Evolutionary conservation across 2,329 filamentous ascomycete genomes (phyloP).

Genomic region (Exophiala sideris): DNA sequence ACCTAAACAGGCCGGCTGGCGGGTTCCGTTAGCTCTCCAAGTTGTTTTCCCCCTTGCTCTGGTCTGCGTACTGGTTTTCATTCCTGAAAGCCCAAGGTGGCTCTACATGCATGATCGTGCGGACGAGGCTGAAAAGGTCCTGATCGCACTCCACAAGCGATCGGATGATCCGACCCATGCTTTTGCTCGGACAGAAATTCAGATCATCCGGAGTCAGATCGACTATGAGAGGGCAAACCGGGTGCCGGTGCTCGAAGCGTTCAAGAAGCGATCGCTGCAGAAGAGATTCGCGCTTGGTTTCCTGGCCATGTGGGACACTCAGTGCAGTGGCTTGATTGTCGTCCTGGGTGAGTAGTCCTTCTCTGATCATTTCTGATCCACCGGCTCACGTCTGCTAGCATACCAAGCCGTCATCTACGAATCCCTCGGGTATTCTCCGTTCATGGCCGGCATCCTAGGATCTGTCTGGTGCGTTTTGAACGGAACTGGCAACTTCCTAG

Average conservation of each 20-base stretch:
- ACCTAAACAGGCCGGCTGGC: slow-evolving; percentile 8
- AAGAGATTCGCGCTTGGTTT: background rate
- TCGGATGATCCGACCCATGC: background rate
- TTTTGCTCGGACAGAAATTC: background rate
- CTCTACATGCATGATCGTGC: background rate
- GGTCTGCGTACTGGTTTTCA: background rate
- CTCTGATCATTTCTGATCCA: too few relatives aligned
- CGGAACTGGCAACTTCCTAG: background rate
- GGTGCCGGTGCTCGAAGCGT: background rate
- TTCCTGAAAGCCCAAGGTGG: slow-evolving; percentile 23
- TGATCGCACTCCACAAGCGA: background rate
- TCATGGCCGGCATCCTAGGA: background rate
- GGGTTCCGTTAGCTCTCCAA: slow-evolving; percentile 8
- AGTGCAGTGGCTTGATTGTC: background rate
- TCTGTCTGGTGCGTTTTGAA: background rate
- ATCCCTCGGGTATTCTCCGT: background rate
- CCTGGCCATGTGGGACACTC: background rate
- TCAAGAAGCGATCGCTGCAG: background rate
- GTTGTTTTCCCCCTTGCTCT: background rate
- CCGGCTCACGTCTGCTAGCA: too few relatives aligned
- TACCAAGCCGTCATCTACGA: too few relatives aligned
- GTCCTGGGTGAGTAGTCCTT: too few relatives aligned
- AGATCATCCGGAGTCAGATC: background rate
- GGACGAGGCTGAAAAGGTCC: background rate
- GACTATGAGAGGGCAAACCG: background rate